Evolutionary conservation across 2,329 filamentous ascomycete species (phyloP).

Genomic region (Pseudocercospora cruenta): DNA sequence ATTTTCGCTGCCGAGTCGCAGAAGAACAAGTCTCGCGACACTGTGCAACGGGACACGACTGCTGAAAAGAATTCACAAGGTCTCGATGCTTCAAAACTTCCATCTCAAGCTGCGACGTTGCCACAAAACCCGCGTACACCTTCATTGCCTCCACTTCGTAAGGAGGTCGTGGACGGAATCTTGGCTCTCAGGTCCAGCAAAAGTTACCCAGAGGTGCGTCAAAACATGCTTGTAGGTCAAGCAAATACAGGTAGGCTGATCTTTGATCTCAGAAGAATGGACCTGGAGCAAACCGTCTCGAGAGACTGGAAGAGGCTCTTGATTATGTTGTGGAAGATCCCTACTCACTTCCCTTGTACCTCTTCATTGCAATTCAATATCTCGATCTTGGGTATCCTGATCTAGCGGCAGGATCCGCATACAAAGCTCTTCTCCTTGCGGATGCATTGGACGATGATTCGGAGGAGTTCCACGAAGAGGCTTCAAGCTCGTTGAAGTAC

Average conservation of each 20-base stretch:
- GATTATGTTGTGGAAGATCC: conserved; percentile 19
- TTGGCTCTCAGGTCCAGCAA: conserved; percentile 19
- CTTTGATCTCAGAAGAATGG: conserved; percentile 15
- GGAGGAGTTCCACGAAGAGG: conserved; percentile 79
- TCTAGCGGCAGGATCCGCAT: conserved; percentile 85
- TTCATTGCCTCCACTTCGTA: background rate
- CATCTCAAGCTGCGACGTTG: background rate
- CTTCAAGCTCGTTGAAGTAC: conserved; percentile 51
- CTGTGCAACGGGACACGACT: background rate
- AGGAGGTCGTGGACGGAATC: conserved; percentile 1
- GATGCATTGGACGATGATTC: conserved; percentile 79
- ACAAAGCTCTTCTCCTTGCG: conserved; percentile 81
- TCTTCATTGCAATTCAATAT: conserved; percentile 70
- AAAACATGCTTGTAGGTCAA: background rate
- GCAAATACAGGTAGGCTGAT: conserved; percentile 24
- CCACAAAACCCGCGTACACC: background rate
- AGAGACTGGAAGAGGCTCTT: conserved; percentile 21
- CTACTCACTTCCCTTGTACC: conserved; percentile 32
- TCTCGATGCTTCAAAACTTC: background rate
- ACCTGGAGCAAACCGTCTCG: conserved; percentile 13
- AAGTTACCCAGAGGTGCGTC: conserved; percentile 29
- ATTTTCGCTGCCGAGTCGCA: conserved; percentile 22
- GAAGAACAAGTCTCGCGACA: background rate
- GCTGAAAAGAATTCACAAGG: background rate
- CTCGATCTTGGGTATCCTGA: conserved; percentile 82